A percentile compares a stretch with the other conserved stretches of the same genome.
These are phyloP conservation scores for Penicillium aurantiogriseum DNA, from an alignment of 2,329 filamentous ascomycete genomes.

Conservation along the genomic window DNA sequence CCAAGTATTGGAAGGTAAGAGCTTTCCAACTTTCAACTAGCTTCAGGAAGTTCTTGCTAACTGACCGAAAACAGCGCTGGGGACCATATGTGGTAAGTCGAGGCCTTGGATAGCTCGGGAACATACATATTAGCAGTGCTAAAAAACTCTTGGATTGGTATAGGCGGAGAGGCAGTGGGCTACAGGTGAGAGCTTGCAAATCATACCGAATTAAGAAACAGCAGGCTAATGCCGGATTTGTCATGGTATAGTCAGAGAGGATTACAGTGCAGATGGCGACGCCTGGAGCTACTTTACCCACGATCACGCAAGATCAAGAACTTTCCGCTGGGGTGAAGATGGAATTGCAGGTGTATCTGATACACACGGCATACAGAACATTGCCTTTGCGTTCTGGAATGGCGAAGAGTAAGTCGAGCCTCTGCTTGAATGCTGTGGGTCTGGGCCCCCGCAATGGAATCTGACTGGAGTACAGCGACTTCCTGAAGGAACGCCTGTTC, in stretches of 20 bases:
- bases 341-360: constrained; percentile 96
- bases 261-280: constrained; percentile 86
- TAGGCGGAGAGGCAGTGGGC: constrained; percentile 88
- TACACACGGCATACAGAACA: constrained; percentile 85
- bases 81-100: constrained; percentile 69
- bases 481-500: constrained; percentile 92
- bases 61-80: constrained; percentile 52
- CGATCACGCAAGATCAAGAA: constrained; percentile 82
- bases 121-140: not conserved
- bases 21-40: not conserved
- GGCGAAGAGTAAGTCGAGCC: constrained; percentile 72
- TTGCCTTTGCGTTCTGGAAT: constrained; percentile 97
- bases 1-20: constrained; percentile 89
- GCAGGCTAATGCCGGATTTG: constrained; percentile 30
- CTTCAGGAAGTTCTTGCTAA: not conserved
- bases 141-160: not conserved
- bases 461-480: constrained; percentile 59
- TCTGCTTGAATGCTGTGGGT: not conserved
- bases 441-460: not conserved
- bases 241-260: constrained; percentile 68
- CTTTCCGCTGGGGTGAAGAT: constrained; percentile 95
- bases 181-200: constrained; percentile 57
- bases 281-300: constrained; percentile 97
- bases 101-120: not conserved
- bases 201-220: not conserved